Conservation (phyloP, 2,329 filamentous ascomycete genomes). For the Aspergillus sp. region DNA sequence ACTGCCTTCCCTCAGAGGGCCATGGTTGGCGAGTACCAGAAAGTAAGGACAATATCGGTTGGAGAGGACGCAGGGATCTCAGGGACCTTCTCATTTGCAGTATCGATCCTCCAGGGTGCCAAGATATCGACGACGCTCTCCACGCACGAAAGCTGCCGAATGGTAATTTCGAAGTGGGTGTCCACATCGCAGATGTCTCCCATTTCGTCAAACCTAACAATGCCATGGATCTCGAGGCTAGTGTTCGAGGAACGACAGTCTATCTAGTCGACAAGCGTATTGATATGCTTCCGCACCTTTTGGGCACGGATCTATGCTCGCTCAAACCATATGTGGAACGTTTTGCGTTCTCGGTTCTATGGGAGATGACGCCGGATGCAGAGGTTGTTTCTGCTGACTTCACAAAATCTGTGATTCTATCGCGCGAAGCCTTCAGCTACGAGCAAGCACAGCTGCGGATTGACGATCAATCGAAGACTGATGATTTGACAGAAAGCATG, state of each 20-base stretch:
- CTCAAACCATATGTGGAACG: slow-evolving; percentile 97
- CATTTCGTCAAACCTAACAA: slow-evolving; percentile 97
- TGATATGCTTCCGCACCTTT: slow-evolving; percentile 96
- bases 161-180: slow-evolving; percentile 92
- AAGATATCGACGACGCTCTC: slow-evolving; percentile 96
- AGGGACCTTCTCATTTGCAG: slow-evolving; percentile 88
- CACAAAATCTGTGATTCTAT: slow-evolving; percentile 97
- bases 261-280: slow-evolving; percentile 99
- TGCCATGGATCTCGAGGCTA: slow-evolving; percentile 94
- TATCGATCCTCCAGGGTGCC: slow-evolving; percentile 93
- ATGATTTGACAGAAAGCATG: slow-evolving; percentile 89
- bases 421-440: slow-evolving; percentile 95
- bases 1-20: slow-evolving; percentile 87
- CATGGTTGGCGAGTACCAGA: slow-evolving; percentile 90
- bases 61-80: slow-evolving; percentile 81
- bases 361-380: slow-evolving; percentile 84
- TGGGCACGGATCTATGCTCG: slow-evolving; percentile 94
- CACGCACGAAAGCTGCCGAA: slow-evolving; percentile 84
- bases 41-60: slow-evolving; percentile 78
- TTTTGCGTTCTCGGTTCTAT: slow-evolving; percentile 79
- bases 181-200: slow-evolving; percentile 99
- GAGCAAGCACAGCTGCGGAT: slow-evolving; percentile 93
- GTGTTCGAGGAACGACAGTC: slow-evolving; percentile 90
- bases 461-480: slow-evolving; percentile 81
- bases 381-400: slow-evolving; percentile 84